Percentiles rank a stretch among this genome's conserved stretches.
Evolutionary conservation across 495 filamentous ascomycete genomes (phyloP).

Genomic region (Hypoxylon intermedium): DNA sequence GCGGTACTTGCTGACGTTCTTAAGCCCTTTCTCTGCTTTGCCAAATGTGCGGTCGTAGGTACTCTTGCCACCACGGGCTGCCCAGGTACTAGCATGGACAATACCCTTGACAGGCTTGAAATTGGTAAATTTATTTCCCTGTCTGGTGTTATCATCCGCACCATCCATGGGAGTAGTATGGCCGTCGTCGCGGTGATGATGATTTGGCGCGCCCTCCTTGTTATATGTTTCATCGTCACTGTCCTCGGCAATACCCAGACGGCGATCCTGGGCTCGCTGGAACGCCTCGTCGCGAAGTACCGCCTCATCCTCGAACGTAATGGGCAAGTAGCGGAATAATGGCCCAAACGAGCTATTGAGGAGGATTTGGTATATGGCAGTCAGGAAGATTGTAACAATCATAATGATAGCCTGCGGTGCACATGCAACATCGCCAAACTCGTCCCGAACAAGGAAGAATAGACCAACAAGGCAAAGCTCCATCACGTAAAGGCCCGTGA

Average conservation of each 20-base stretch:
- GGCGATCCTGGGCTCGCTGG: slow-evolving; percentile 72
- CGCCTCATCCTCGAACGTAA: slow-evolving; percentile 95
- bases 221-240: slow-evolving; percentile 54
- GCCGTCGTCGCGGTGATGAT: slow-evolving; percentile 39
- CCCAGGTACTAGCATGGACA: slow-evolving; percentile 57
- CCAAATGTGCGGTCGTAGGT: slow-evolving; percentile 52
- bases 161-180: slow-evolving; percentile 20
- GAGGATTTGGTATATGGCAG: slow-evolving; percentile 79
- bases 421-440: slow-evolving; percentile 65
- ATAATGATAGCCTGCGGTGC: slow-evolving; percentile 88
- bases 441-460: slow-evolving; percentile 83
- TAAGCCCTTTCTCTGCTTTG: slow-evolving; percentile 47
- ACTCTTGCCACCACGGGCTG: slow-evolving; percentile 50
- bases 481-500: slow-evolving; percentile 94
- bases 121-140: slow-evolving; percentile 34
- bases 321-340: slow-evolving; percentile 86
- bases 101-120: slow-evolving; percentile 56
- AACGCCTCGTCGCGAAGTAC: slow-evolving; percentile 89
- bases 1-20: slow-evolving; percentile 49
- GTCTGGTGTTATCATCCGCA: slow-evolving; percentile 18
- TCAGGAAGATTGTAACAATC: slow-evolving; percentile 75
- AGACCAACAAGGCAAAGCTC: slow-evolving; percentile 88
- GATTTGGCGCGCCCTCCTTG: slow-evolving; percentile 37
- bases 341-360: slow-evolving; percentile 87
- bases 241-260: slow-evolving; percentile 60